phyloP scores from a whole-genome alignment of 2,329 filamentous ascomycete species.

The Ceratocystis destructans region DNA sequence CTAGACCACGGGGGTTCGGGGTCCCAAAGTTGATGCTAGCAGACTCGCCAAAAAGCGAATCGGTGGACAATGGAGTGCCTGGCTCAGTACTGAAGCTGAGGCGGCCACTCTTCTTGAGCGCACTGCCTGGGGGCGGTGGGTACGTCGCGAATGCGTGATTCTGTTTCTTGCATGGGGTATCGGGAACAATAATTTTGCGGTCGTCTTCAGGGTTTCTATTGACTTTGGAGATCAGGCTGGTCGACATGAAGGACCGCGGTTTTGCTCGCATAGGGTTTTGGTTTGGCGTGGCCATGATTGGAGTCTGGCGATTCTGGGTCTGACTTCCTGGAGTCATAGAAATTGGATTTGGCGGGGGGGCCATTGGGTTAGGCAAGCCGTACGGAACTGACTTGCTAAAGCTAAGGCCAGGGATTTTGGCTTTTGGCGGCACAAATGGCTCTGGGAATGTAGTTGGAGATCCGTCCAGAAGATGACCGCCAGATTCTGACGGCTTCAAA shows the following conservation, averaged over 20 bases:
- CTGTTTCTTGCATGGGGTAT: conserved; percentile 91
- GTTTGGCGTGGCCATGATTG: conserved; percentile 12
- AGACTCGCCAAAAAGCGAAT: conserved; percentile 34
- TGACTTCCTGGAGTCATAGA: conserved; percentile 27
- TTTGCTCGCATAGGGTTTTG: conserved; percentile 15
- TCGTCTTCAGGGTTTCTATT: conserved; percentile 65
- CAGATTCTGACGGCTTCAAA: conserved; percentile 74
- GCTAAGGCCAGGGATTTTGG: conserved; percentile 26
- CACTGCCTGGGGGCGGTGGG: conserved; percentile 45
- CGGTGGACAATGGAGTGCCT: conserved; percentile 65
- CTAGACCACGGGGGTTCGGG: conserved; percentile 43
- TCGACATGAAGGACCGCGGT: conserved; percentile 60
- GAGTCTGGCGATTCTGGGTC: background rate
- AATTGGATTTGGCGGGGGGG: conserved; percentile 22
- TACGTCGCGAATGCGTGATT: conserved; percentile 51
- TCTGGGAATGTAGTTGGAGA: conserved; percentile 27
- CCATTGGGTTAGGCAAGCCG: conserved; percentile 12
- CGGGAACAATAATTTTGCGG: conserved; percentile 61
- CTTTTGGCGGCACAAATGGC: conserved; percentile 24
- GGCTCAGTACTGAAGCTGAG: conserved; percentile 60
- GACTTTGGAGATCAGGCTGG: conserved; percentile 87
- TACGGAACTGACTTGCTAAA: conserved; percentile 18
- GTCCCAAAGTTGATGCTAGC: conserved; percentile 32
- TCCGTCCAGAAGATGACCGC: conserved; percentile 63
- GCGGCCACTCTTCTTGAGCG: conserved; percentile 49